These are phyloP conservation scores for Trypanosoma grayi DNA, from an alignment of 208 protist genomes.

Conservation along the genomic window DNA sequence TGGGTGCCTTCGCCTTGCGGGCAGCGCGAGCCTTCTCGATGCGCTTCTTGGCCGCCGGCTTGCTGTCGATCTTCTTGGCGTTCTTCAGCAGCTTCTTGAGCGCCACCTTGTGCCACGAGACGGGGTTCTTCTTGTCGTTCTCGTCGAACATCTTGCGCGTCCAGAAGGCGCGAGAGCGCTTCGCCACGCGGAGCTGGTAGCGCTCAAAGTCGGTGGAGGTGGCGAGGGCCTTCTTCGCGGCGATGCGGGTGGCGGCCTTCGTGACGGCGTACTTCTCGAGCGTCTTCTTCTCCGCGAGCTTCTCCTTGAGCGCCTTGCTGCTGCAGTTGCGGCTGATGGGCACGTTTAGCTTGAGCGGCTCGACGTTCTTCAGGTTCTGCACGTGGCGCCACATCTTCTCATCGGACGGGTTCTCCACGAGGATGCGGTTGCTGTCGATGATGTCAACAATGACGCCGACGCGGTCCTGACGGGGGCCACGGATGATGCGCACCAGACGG, in stretches of 20 bases:
- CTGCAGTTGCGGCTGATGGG: conserved; percentile 64
- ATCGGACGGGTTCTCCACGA: conserved; percentile 89
- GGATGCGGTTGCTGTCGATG: conserved; percentile 86
- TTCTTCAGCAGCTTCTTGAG: conserved; percentile 88
- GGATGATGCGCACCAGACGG: conserved; percentile 51
- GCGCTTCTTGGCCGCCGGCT: conserved; percentile 72
- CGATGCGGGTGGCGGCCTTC: conserved; percentile 69
- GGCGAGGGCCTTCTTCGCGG: conserved; percentile 81
- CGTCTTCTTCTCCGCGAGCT: conserved; percentile 60
- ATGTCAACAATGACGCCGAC: conserved; percentile 80
- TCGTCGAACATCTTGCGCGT: conserved; percentile 89
- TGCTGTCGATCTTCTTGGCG: conserved; percentile 78
- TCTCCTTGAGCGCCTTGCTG: conserved; percentile 74
- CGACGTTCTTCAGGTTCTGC: conserved; percentile 87
- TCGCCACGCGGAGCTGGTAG: conserved; percentile 90
- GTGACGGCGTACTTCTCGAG: conserved; percentile 88
- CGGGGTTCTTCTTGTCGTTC: conserved; percentile 84
- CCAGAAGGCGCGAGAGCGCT: conserved; percentile 89
- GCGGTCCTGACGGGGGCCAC: conserved; percentile 39
- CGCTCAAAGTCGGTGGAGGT: conserved; percentile 88
- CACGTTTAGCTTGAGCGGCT: conserved; percentile 78
- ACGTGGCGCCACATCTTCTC: conserved; percentile 91
- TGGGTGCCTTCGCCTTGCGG: conserved; percentile 40
- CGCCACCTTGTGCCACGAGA: conserved; percentile 88
- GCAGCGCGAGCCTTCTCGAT: conserved; percentile 83